Evolutionary conservation across 352 stramenopile species (phyloP).

Genomic region (Phytophthora palmivora): DNA sequence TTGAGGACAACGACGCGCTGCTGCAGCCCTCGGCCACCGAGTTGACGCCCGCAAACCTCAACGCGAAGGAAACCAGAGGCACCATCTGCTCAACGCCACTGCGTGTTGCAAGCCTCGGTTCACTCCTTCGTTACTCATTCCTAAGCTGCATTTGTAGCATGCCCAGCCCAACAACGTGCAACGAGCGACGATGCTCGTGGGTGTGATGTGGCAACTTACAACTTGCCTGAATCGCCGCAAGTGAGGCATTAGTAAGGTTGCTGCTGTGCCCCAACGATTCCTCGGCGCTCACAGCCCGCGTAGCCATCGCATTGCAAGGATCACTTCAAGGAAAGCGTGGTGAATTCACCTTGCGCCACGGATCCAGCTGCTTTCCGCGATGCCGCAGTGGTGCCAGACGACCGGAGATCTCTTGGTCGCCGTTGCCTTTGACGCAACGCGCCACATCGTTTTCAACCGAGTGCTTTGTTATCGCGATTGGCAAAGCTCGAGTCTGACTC

Average conservation of each 20-base stretch:
- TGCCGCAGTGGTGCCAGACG: slow-evolving; percentile 25
- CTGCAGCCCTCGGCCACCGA: background rate
- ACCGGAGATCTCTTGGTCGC: slow-evolving; percentile 21
- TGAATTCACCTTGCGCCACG: slow-evolving; percentile 10
- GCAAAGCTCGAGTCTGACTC: slow-evolving; percentile 15
- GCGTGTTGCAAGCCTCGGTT: slow-evolving; percentile 10
- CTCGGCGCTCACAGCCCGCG: slow-evolving; percentile 5
- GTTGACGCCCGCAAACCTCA: slow-evolving; percentile 5
- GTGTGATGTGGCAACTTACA: slow-evolving; percentile 1
- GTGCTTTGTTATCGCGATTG: slow-evolving; percentile 9
- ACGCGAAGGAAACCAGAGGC: slow-evolving; percentile 29
- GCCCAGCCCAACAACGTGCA: slow-evolving; percentile 16
- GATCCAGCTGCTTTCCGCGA: slow-evolving; percentile 42
- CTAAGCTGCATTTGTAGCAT: slow-evolving; percentile 7
- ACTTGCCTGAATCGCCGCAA: slow-evolving; percentile 5
- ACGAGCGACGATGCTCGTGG: slow-evolving; percentile 10
- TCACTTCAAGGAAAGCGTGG: slow-evolving; percentile 28
- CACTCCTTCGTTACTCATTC: slow-evolving; percentile 7
- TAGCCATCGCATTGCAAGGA: slow-evolving; percentile 19
- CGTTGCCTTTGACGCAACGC: slow-evolving; percentile 8
- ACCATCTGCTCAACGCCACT: slow-evolving; percentile 13
- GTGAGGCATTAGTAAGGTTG: slow-evolving; percentile 23
- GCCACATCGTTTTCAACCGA: slow-evolving; percentile 23
- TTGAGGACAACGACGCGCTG: background rate
- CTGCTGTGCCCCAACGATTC: slow-evolving; percentile 24